phyloP scores from a whole-genome alignment of 345 rosid species.

The Rhodamnia rubescens region DNA sequence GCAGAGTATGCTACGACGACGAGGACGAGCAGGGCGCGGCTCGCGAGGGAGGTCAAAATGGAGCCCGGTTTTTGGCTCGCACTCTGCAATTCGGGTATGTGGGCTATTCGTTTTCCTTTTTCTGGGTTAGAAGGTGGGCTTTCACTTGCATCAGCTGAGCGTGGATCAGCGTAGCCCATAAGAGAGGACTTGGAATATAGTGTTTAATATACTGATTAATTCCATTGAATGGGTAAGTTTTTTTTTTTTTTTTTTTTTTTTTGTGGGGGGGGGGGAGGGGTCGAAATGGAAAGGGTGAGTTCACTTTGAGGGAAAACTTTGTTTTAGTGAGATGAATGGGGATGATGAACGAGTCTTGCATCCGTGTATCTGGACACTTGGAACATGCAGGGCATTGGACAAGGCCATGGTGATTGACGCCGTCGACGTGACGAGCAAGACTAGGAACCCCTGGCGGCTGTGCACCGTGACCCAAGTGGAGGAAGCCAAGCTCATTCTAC shows the following conservation, averaged over 20 bases:
- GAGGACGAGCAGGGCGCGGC: not conserved
- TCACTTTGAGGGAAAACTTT: no score
- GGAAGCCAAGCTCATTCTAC: constrained; percentile 67
- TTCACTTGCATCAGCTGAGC: not conserved
- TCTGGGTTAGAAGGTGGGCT: not conserved
- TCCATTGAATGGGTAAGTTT: no score
- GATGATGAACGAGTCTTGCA: not conserved
- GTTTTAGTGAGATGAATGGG: not conserved
- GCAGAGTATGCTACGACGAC: constrained; percentile 23
- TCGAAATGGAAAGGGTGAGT: no score
- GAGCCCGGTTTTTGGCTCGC: constrained; percentile 14
- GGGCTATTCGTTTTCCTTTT: not conserved
- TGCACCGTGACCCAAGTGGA: constrained; percentile 79
- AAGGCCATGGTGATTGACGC: constrained; percentile 69
- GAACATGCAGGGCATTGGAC: constrained; percentile 50
- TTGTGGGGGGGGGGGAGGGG: no score
- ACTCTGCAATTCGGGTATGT: constrained; percentile 63
- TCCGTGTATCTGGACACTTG: no score
- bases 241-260: no score
- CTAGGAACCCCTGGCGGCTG: constrained; percentile 66
- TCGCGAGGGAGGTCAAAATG: not conserved
- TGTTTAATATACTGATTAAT: not conserved
- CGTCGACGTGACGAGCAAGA: constrained; percentile 21
- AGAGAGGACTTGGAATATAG: not conserved
- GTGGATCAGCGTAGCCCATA: not conserved